Evolutionary conservation across 495 filamentous ascomycete species (phyloP), one percentile per base, ranked within the genome.

Genomic region (Penicillium parvum): DNA sequence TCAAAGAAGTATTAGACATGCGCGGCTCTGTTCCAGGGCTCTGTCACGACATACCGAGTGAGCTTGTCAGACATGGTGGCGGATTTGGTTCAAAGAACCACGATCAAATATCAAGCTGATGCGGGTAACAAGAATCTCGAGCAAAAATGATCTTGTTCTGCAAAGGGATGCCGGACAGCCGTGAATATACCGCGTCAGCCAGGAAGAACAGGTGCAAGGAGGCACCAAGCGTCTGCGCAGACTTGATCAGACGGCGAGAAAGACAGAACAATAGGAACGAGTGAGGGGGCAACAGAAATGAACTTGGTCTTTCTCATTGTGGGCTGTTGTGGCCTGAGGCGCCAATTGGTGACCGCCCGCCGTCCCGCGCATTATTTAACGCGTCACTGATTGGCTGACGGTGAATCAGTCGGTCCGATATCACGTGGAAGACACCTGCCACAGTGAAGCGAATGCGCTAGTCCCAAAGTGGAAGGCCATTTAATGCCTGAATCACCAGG

Each of bases 11-110:
- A 29, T 61, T 48, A 61, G 54, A 5, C 25, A 28, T 2, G 38
- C 25, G 33, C 33, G 17, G 8, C 2, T 19, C 8, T 25, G n/a
- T 28, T 8, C 19, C 12, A 27, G 8, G 12, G 10, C 7, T 17
- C 11, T 20, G 20, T 16, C 38, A 8, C 21, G 37, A 46, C 68
- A 49, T 79, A 87, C 87, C 86, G 81, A 40, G 88, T 92, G 48
- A 94, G 74, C 69, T 81, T 92, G 75, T 95, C 88, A 47, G 84
- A 75, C 88, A 92, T 94, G 58, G 43, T 74, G 64, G 40, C 38
- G 53, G 40, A 36, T 43, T 52, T 37, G 53, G 45, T 39, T 55
- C 43, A 44, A 48, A 40, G 39, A 61, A 57, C 50, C 58, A 50
- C 25, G 18, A 43, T 42, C 33, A 19, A 25, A 43, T 48, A 41